A percentile compares a stretch with the other conserved stretches of the same genome.
Evolutionary conservation across 2,329 filamentous ascomycete genomes (phyloP).

Genomic region (Ceratocystiopsis brevicomis): DNA sequence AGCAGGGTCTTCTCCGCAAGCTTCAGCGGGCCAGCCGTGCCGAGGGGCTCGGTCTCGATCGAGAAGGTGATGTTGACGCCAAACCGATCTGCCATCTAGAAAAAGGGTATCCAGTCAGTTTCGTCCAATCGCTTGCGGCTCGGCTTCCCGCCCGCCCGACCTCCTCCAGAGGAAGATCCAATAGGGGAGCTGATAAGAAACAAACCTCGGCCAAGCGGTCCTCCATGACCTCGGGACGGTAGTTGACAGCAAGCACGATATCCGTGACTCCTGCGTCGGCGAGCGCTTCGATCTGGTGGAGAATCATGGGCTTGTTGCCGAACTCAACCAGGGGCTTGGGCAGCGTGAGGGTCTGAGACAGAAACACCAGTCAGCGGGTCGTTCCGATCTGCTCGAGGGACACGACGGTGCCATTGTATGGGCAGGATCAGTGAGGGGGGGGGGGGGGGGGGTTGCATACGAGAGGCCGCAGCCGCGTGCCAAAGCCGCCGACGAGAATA

Average conservation of each 20-base stretch:
- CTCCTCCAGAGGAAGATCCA: not conserved
- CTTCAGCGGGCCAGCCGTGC: slow-evolving; percentile 88
- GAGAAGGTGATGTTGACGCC: slow-evolving; percentile 95
- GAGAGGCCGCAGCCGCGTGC: slow-evolving; percentile 89
- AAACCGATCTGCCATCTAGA: slow-evolving; percentile 72
- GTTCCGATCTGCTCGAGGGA: not conserved
- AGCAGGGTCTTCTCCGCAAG: slow-evolving; percentile 79
- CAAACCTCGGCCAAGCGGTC: slow-evolving; percentile 71
- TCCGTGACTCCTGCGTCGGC: slow-evolving; percentile 88
- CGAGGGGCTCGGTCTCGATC: slow-evolving; percentile 85
- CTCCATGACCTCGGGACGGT: slow-evolving; percentile 95
- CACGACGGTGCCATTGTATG: not conserved
- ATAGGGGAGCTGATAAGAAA: slow-evolving; percentile 7
- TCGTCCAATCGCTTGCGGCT: not conserved
- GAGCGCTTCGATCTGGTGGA: slow-evolving; percentile 91
- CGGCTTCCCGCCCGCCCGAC: too few species aligned
- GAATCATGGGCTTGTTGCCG: slow-evolving; percentile 97
- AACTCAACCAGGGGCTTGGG: slow-evolving; percentile 97
- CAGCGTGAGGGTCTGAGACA: slow-evolving; percentile 66
- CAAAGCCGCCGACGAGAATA: slow-evolving; percentile 97
- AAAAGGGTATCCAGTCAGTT: not conserved
- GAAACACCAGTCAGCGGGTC: too few species aligned
- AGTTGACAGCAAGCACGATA: slow-evolving; percentile 96
- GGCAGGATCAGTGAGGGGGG: not conserved
- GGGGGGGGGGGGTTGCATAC: slow-evolving; percentile 32